Evolutionary conservation across 164 flowering plant species (phyloP).

Genomic region (Annona cherimola): DNA sequence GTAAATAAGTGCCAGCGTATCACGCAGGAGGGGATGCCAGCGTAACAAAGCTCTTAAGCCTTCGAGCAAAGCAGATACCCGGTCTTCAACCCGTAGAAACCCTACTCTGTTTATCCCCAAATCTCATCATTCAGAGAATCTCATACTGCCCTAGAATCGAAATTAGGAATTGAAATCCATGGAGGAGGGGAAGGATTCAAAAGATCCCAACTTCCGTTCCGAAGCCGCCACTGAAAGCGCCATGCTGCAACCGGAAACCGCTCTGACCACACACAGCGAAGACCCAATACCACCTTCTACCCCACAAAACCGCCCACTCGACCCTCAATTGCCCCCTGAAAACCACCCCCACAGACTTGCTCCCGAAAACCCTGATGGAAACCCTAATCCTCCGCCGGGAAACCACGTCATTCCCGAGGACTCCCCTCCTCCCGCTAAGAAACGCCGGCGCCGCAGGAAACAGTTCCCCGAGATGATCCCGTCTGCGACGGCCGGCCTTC

Average conservation of each 20-base stretch:
- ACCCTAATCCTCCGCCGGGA: not conserved
- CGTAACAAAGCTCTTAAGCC: not conserved
- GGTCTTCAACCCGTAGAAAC: not conserved
- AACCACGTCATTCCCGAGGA: slow-evolving; percentile 3
- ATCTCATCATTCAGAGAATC: not conserved
- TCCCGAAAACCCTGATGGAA: not conserved
- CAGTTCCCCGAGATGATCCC: slow-evolving; percentile 63
- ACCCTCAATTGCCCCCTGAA: not conserved
- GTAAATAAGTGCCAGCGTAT: not conserved
- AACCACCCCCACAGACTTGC: not conserved
- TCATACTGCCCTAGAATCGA: not conserved
- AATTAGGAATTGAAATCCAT: not conserved
- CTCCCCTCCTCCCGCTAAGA: slow-evolving; percentile 24
- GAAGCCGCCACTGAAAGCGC: not conserved
- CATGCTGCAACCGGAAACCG: not conserved
- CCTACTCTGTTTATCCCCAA: not conserved
- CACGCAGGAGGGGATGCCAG: not conserved
- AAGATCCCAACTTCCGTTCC: not conserved
- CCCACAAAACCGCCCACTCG: not conserved
- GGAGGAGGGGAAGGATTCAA: not conserved
- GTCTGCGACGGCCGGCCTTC: slow-evolving; percentile 35
- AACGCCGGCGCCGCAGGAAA: slow-evolving; percentile 64
- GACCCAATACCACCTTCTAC: not conserved
- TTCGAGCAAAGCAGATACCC: not conserved
- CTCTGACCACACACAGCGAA: not conserved